Evolutionary conservation across 805 yeast species (phyloP), one percentile per base, ranked within the genome.

Genomic region (Candida maltosa): DNA sequence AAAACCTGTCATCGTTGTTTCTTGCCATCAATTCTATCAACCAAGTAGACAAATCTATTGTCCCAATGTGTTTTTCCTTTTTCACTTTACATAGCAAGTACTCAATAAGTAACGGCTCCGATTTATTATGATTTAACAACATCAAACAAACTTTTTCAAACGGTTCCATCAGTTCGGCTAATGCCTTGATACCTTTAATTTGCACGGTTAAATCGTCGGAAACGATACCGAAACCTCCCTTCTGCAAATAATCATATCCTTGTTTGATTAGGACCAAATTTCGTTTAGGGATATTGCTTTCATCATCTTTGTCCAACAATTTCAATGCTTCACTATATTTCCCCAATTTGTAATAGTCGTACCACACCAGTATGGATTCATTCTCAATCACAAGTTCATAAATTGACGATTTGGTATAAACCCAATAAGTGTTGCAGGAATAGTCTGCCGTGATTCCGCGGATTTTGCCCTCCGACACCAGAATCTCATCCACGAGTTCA

Each of bases 321-420:
- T 53, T 44, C 31, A 86, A 60, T 0, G 96, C 96, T 29, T 76
- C 77, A 12, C 81, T 85, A 55, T 70, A 91, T 38, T 74, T 56
- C 2, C 66, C 66, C 52, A 62, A 44, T 36, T 52, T 55, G 38
- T 49, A 62, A 43, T 56, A 62, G 26, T 61, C 49, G 37, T 73
- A 74, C 96, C 97, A 87, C 3, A 89, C 79, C 17, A 83, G 83
- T 4, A 72, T 63, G 4, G 79, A 67, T 54, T 91, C 97, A 49
- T 83, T 73, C 23, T 71, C 71, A 9, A 86, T 64, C 7, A 82
- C 69, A 5, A 93, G 58, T 53, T 93, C 98, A 51, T 73, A 84
- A 7, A 93, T 76, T 32, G 68, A 69, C 4, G 60, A 51, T 9
- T 62, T 56, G 0, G 93, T 76, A 47, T 66, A 86, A 3, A 84